These are phyloP conservation scores for Castanopsis chinensis DNA, from an alignment of 306 rosid species.

Conservation along the genomic window DNA sequence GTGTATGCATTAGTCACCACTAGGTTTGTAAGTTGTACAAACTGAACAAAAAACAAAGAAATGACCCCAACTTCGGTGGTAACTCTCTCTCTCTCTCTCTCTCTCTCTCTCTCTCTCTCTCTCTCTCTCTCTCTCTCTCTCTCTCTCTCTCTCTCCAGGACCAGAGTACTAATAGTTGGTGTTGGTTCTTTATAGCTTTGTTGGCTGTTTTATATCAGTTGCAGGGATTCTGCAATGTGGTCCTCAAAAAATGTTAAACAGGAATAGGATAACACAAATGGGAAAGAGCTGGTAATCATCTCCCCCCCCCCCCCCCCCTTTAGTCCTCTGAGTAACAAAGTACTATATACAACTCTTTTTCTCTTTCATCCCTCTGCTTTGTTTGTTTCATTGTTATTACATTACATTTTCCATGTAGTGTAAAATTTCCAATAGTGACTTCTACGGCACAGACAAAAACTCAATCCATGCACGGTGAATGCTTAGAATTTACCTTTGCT, in stretches of 20 bases:
- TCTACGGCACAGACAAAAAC: neutral
- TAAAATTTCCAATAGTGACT: neutral
- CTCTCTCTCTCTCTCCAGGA: slow-evolving; percentile 46
- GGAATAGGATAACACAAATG: slow-evolving; percentile 12
- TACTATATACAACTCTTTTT: slow-evolving; percentile 9
- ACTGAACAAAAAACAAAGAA: slow-evolving; percentile 18
- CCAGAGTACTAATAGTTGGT: slow-evolving; percentile 55
- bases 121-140: slow-evolving; percentile 22
- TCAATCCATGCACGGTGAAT: neutral
- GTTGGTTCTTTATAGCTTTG: slow-evolving; percentile 59
- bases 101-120: slow-evolving; percentile 48
- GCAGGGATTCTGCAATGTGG: slow-evolving; percentile 53
- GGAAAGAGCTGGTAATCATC: neutral
- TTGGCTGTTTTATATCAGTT: slow-evolving; percentile 57
- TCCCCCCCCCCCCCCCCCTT: neutral
- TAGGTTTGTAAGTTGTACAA: neutral
- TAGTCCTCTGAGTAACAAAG: slow-evolving; percentile 7
- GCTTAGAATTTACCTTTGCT: neutral
- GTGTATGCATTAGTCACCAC: neutral
- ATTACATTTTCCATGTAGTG: neutral
- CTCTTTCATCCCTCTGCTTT: slow-evolving; percentile 11
- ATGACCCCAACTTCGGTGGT: slow-evolving; percentile 7
- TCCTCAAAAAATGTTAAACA: slow-evolving; percentile 26
- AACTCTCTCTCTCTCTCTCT: slow-evolving; percentile 8
- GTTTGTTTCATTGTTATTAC: slow-evolving; percentile 6